Evolutionary conservation across 148 eudicot genomes (phyloP), one percentile per base, ranked within the genome.

Genomic region (Rhododendron ovatum): DNA sequence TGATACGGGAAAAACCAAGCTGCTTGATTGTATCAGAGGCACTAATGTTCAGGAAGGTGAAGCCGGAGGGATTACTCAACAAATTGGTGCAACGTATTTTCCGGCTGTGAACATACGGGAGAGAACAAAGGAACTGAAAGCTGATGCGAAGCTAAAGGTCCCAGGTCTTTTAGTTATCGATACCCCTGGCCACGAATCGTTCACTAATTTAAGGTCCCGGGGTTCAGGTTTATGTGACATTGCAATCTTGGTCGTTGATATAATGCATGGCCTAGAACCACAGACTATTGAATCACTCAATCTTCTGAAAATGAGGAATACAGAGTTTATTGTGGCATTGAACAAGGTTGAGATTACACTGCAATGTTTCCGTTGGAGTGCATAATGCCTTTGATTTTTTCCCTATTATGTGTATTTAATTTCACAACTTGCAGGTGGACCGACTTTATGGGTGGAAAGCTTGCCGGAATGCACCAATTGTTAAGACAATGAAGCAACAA

Each of bases 151-250:
- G 88, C 89, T 96, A 77, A 94, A 92, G 33, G 99, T 96, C 76
- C 99, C 99, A 3, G 99, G 98, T 85, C 90, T 96, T 84, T 92
- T 95, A 86, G 97, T 96, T 75, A 96, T 96, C 59, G 99, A 96
- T 87, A 96, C 99, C 67, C 99, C 99, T 18, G 99, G 99, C 55
- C 99, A 96, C 26, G 99, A 95, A 81, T 96, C 98, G 33, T 96
- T 96, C 83, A 90, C 93, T 28, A 96, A 96, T 82, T 88, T 96
- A 80, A 91, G 99, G 35, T 95, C 98, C 73, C 93, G 98, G 74
- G 99, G 99, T 82, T 96, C 99, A 41, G 98, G 99, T 26, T 87
- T 96, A 89, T 96, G 99, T 92, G 99, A 96, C 95, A 91, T 96
- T 90, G 98, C 99, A 22, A 92, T 96, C 85, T 88, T 95, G 87